Percentiles rank a stretch among this genome's conserved stretches.
Conservation (phyloP, 805 yeast species). For the Wickerhamiella kazuoi region DNA sequence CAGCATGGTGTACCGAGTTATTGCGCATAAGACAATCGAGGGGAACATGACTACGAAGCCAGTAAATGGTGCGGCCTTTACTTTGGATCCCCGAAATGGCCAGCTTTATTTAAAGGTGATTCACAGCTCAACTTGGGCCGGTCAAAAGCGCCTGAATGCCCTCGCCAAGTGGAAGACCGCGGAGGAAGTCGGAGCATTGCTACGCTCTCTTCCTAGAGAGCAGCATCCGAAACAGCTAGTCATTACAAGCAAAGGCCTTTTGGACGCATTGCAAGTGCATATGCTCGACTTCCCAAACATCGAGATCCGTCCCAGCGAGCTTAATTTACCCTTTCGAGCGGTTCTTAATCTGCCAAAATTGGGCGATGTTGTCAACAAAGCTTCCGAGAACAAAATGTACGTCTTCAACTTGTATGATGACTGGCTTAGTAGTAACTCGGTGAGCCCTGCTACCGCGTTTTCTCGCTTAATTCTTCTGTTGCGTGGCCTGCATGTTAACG, state of each 20-base stretch:
- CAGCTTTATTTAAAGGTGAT: conserved; percentile 76
- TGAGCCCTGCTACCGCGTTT: conserved; percentile 85
- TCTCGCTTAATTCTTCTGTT: conserved; percentile 70
- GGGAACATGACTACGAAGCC: conserved; percentile 89
- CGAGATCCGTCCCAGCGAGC: conserved; percentile 73
- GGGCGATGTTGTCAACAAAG: conserved; percentile 59
- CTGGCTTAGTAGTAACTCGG: conserved; percentile 48
- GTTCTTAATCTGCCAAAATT: conserved; percentile 69
- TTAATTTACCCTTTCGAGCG: conserved; percentile 76
- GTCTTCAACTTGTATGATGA: conserved; percentile 84
- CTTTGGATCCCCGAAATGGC: conserved; percentile 78
- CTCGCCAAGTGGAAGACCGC: conserved; percentile 97
- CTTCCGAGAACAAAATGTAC: conserved; percentile 87
- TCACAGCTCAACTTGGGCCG: conserved; percentile 92
- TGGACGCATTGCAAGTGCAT: conserved; percentile 91
- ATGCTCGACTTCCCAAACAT: conserved; percentile 93
- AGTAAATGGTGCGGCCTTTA: conserved; percentile 81
- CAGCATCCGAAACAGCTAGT: conserved; percentile 90
- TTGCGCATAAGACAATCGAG: conserved; percentile 78
- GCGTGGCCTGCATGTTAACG: conserved; percentile 62
- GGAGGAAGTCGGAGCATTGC: conserved; percentile 84
- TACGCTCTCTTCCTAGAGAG: conserved; percentile 75
- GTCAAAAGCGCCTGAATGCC: conserved; percentile 85
- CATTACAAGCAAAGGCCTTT: conserved; percentile 74
- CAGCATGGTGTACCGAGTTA: conserved; percentile 81